Base-by-base conservation (phyloP, 2,329 filamentous ascomycete genomes). In the Cladosporium cucumerinum region DNA sequence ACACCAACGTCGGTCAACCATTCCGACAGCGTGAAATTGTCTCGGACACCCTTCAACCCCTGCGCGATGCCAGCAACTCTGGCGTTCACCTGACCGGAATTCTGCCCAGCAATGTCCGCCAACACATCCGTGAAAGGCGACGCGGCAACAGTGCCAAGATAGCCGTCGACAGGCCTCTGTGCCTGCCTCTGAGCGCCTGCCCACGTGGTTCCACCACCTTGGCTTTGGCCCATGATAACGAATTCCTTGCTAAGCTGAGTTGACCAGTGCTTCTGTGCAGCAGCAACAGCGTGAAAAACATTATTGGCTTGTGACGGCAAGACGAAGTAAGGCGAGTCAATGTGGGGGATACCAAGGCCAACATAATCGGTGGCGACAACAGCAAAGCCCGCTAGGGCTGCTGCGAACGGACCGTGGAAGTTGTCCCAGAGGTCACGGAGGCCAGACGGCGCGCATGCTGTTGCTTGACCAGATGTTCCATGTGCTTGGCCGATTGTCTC, bases 131-230 rank as follows among this genome's bases (percentile, higher is more conserved):
- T 69, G 59, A 70, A 68, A 11, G 71, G 71, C 8, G 69, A 68
- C 6, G 64, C 71, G 1, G 78, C 72, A 8, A 81, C 67, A 10
- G 76, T 69, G 7, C 79, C 80, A 2, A 77, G 70, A 58, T 78
- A 81, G 0, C 78, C 79, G 0, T 72, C 59, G 0, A 76, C 67
- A 36, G 76, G 60, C 30, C 30, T 52, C 59, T 62, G 18, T 6
- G 43, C 62, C 55, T 65, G 60, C 30, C 73, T 68, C 49, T 79
- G 70, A 3, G 78, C 77, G 23, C 74, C 67, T 5, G 72, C 72
- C 82, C 82, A 84, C 0, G 78, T 77, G 1, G 76, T 78, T 1
- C 74, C 76, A 7, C 81, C 82, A 26, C 82, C 82, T 70, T 84
- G 79, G 5, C 78, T 81, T 66, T 83, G 80, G 5, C 82, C 81